Evolutionary conservation across 2,329 filamentous ascomycete species (phyloP).

Genomic region (Plectosphaerella cucumerina): DNA sequence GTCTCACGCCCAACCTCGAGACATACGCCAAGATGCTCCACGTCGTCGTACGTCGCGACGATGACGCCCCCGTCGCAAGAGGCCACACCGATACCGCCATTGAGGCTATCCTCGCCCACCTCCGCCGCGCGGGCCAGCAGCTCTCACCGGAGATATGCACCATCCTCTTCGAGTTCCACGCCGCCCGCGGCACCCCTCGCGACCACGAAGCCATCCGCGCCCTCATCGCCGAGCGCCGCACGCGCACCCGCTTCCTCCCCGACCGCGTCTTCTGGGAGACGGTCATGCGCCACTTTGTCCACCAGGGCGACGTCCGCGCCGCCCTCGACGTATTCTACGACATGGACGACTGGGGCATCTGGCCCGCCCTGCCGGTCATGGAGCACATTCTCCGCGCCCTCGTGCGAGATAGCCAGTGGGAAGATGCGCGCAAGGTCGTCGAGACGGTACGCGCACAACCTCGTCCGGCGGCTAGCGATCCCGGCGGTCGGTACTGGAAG

Average conservation of each 20-base stretch:
- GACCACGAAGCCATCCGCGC: conserved; percentile 55
- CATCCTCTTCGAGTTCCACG: conserved; percentile 65
- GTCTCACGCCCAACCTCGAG: conserved; percentile 55
- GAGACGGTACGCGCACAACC: conserved; percentile 15
- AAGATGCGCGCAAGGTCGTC: conserved; percentile 28
- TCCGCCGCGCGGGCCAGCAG: conserved; percentile 48
- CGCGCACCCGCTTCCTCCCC: conserved; percentile 11
- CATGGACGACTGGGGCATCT: conserved; percentile 28
- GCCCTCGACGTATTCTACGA: conserved; percentile 37
- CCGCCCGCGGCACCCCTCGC: conserved; percentile 51
- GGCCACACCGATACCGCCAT: conserved; percentile 45
- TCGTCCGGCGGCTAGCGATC: conserved; percentile 3
- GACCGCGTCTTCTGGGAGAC: conserved; percentile 19
- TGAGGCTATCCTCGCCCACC: conserved; percentile 57
- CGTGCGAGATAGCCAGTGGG: conserved; percentile 9
- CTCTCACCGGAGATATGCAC: conserved; percentile 68
- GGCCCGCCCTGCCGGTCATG: conserved; percentile 11
- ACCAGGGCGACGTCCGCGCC: conserved; percentile 7
- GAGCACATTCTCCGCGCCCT: conserved; percentile 11
- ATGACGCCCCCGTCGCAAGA: conserved; percentile 21
- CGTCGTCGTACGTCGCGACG: conserved; percentile 40
- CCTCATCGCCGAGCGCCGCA: conserved; percentile 49
- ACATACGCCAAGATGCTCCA: conserved; percentile 70
- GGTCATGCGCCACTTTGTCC: conserved; percentile 11
- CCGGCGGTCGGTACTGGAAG: conserved; percentile 32